These are phyloP conservation scores for Nicotiana paniculata DNA, from an alignment of 257 asterid species.

Conservation along the genomic window DNA sequence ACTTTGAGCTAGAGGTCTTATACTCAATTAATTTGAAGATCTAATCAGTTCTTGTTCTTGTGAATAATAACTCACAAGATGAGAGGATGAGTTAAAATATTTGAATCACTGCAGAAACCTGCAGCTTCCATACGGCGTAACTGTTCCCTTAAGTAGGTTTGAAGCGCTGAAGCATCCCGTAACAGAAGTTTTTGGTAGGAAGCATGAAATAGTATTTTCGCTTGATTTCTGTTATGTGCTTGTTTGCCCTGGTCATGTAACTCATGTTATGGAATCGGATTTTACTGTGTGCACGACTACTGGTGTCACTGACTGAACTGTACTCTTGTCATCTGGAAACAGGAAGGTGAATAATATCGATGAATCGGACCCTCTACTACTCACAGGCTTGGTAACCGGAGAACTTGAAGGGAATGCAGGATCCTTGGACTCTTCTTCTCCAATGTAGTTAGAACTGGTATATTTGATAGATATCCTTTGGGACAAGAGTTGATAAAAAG, in stretches of 20 bases:
- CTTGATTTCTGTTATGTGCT: not conserved
- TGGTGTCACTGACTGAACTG: not conserved
- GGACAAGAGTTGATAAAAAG: not conserved
- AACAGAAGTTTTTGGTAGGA: not conserved
- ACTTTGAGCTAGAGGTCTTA: not conserved
- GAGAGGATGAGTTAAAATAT: not conserved
- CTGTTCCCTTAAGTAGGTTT: not conserved
- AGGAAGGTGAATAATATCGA: slow-evolving; percentile 36
- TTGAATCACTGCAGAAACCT: not conserved
- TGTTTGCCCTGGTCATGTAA: not conserved
- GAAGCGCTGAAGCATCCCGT: not conserved
- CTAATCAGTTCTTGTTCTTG: not conserved
- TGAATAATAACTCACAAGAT: not conserved
- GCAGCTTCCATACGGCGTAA: not conserved
- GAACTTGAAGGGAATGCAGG: slow-evolving; percentile 48
- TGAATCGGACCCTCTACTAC: slow-evolving; percentile 39
- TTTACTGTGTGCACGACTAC: not conserved
- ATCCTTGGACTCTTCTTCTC: slow-evolving; percentile 13
- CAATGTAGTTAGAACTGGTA: slow-evolving; percentile 8
- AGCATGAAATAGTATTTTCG: not conserved
- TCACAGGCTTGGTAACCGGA: slow-evolving; percentile 25
- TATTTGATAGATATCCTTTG: not conserved
- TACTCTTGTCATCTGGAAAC: slow-evolving; percentile 10
- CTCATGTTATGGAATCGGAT: too few relatives aligned
- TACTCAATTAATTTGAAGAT: not conserved